These are phyloP conservation scores for Verticillium dahliae DNA, from an alignment of 2,329 filamentous ascomycete species.

Conservation along the genomic window DNA sequence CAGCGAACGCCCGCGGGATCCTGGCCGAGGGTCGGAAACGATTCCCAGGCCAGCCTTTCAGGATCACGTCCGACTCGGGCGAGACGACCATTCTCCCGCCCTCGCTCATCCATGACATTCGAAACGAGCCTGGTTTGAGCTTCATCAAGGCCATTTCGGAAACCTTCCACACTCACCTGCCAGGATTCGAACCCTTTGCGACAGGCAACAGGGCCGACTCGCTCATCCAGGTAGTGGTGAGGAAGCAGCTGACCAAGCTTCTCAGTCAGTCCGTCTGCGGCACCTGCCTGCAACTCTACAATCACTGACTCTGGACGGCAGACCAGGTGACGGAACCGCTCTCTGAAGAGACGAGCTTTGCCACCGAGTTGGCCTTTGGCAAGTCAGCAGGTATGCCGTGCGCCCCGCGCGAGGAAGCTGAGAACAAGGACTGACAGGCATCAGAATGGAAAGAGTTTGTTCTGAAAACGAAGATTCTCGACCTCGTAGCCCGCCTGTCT, in stretches of 20 bases:
- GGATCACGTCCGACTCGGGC: slow-evolving; percentile 12
- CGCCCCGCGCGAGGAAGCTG: too few relatives aligned
- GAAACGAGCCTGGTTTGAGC: slow-evolving; percentile 13
- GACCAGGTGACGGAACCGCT: slow-evolving; percentile 8
- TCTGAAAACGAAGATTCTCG: slow-evolving; percentile 3
- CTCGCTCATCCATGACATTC: slow-evolving; percentile 12
- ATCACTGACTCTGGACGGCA: background rate
- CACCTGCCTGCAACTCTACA: too few relatives aligned
- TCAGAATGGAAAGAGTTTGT: slow-evolving; percentile 6
- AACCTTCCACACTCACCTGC: slow-evolving; percentile 8
- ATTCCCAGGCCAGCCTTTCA: slow-evolving; percentile 9
- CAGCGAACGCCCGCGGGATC: slow-evolving; percentile 1
- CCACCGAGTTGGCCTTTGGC: slow-evolving; percentile 4
- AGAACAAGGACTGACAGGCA: too few relatives aligned
- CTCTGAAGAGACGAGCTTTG: slow-evolving; percentile 4
- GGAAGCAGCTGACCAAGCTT: slow-evolving; percentile 12
- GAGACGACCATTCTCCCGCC: slow-evolving; percentile 12
- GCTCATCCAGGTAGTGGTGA: slow-evolving; percentile 8
- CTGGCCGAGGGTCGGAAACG: background rate
- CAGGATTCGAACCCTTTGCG: slow-evolving; percentile 10
- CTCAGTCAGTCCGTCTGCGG: slow-evolving; percentile 6
- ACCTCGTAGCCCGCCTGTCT: slow-evolving; percentile 39
- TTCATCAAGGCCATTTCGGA: slow-evolving; percentile 7
- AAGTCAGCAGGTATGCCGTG: background rate
- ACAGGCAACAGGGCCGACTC: slow-evolving; percentile 1